These are phyloP conservation scores for Henckelia pumila DNA, from an alignment of 257 asterid species.

Conservation along the genomic window DNA sequence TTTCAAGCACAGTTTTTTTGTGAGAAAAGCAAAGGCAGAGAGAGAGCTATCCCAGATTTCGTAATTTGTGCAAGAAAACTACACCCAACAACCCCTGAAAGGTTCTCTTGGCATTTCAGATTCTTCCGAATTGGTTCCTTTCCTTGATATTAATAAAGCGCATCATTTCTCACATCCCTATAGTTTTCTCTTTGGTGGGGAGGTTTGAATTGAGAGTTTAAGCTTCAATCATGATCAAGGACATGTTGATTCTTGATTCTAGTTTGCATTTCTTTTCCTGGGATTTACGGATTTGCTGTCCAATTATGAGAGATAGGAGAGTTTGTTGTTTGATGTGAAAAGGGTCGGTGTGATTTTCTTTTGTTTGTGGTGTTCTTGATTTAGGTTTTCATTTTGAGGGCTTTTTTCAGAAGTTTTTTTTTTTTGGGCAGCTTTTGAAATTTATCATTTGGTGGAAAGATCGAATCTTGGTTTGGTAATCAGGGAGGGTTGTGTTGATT, in stretches of 20 bases:
- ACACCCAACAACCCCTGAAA: constrained; percentile 39
- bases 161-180: constrained; percentile 15
- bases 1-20: constrained; percentile 40
- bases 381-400: constrained; percentile 30
- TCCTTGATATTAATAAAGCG: constrained; percentile 30
- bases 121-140: constrained; percentile 26
- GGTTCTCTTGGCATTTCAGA: constrained; percentile 29
- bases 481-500: constrained; percentile 12
- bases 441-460: constrained; percentile 5
- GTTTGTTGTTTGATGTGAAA: constrained; percentile 28
- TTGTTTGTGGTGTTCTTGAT: constrained; percentile 15
- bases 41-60: constrained; percentile 26
- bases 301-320: constrained; percentile 20
- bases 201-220: constrained; percentile 17
- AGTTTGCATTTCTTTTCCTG: constrained; percentile 27
- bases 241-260: constrained; percentile 36
- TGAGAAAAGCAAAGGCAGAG: constrained; percentile 49
- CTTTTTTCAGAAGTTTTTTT: constrained; percentile 10
- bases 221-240: constrained; percentile 26
- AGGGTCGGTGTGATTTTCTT: constrained; percentile 21
- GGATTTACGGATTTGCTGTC: constrained; percentile 31
- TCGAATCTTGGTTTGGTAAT: constrained; percentile 17
- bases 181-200: neutral
- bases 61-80: constrained; percentile 32
- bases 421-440: constrained; percentile 17